Base-by-base conservation (phyloP, 2,329 filamentous ascomycete species). In the Microcyclospora pomicola region DNA sequence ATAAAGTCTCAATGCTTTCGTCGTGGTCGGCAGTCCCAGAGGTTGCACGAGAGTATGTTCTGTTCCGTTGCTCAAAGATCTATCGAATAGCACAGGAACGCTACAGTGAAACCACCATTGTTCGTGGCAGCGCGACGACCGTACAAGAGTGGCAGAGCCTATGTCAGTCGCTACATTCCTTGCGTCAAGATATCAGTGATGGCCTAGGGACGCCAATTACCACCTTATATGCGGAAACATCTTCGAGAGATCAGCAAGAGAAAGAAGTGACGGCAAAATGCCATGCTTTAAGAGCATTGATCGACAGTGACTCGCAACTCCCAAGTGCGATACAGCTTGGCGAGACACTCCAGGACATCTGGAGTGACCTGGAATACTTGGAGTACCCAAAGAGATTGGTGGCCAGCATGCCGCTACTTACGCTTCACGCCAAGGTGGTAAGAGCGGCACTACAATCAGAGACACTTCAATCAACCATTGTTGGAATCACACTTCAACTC, bases 361-460 rank as follows among this genome's bases (percentile, higher is more conserved):
- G 64, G 64, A 60, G 60, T 27, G 65, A 68, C 41, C 49, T 65
- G 2, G 66, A 68, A 40, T 62, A 62, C 35, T 59, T 67, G 36
- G 66, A 68, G 31, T 68, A 65, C 43, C 59, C 60, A 10, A 60
- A 64, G 42, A 49, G 50, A 2, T 53, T 63, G 1, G 52, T 62
- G 5, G 44, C 63, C 33, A 48, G 53, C 12, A 30, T 67, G 7
- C 59, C 64, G 3, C 37, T 42, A 4, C 33, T 65, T 1, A 48
- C 65, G 10, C 56, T 65, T 15, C 56, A 65, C 39, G 49, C 52
- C 7, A n/a, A 33, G 12, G 24, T 52, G 19, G 33, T 50, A 5
- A 15, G 30, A 38, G 49, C 38, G 15, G 47, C n/a, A 12, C 16
- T 35, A 34, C 37, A 29, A 35, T 7, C 27, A 30, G 29, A 14